Evolutionary conservation across 108 stramenopile species (phyloP).

Genomic region (Bacterosira constricta): DNA sequence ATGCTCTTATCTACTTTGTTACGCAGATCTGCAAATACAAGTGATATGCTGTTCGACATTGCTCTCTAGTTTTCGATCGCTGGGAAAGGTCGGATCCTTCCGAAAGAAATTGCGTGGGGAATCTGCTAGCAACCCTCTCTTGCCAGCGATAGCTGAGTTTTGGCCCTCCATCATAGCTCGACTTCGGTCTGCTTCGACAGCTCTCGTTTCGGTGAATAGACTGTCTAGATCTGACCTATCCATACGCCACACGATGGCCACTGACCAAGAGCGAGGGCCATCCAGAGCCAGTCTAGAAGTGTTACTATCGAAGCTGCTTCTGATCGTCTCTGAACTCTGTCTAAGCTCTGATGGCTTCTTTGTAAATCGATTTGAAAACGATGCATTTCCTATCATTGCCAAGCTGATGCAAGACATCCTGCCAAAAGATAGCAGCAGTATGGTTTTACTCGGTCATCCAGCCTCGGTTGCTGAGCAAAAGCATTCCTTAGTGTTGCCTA

Average conservation of each 20-base stretch:
- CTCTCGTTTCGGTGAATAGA: conserved; percentile 8
- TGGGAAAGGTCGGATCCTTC: conserved; percentile 38
- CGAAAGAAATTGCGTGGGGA: conserved; percentile 10
- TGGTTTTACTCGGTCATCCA: background rate
- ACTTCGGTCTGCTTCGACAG: conserved; percentile 27
- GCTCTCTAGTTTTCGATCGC: conserved; percentile 35
- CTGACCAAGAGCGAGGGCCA: conserved; percentile 17
- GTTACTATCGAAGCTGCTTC: conserved; percentile 32
- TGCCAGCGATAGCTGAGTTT: conserved; percentile 46
- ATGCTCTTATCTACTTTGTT: conserved; percentile 47
- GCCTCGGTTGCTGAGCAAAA: conserved; percentile 4
- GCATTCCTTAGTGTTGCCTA: conserved; percentile 12
- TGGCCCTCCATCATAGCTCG: conserved; percentile 48
- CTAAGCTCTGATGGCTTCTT: conserved; percentile 49
- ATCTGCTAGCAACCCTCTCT: conserved; percentile 35
- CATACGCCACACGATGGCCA: conserved; percentile 23
- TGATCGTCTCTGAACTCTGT: conserved; percentile 36
- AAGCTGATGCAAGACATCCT: conserved; percentile 24
- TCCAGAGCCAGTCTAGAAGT: conserved; percentile 20
- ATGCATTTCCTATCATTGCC: conserved; percentile 45
- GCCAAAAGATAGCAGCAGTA: background rate
- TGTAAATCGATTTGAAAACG: conserved; percentile 45
- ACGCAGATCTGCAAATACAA: conserved; percentile 45
- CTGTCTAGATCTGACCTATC: conserved; percentile 23
- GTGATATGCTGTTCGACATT: conserved; percentile 41